phyloP scores from a whole-genome alignment of 2,329 filamentous ascomycete genomes.

The Trichoderma citrinoviride region DNA sequence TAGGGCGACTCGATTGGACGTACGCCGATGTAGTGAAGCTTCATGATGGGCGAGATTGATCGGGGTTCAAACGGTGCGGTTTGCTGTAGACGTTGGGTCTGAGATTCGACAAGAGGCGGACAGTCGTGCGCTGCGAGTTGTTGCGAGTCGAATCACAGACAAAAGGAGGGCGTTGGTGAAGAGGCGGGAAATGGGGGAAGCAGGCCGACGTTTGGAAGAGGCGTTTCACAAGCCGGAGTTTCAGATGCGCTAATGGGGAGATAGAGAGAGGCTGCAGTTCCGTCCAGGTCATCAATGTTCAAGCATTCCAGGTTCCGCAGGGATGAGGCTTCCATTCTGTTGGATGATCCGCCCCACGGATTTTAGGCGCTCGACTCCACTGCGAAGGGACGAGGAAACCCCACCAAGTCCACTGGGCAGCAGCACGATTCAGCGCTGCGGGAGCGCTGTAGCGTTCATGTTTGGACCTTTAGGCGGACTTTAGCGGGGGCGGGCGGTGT shows the following conservation, averaged over 20 bases:
- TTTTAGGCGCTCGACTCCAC: conserved; percentile 5
- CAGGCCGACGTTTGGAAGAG: background rate
- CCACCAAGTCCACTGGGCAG: background rate
- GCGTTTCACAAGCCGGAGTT: conserved; percentile 13
- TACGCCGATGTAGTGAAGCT: conserved; percentile 86
- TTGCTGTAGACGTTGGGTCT: background rate
- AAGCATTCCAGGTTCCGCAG: background rate
- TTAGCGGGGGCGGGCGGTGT: conserved; percentile 14
- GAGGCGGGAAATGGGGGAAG: background rate
- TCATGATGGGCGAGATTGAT: conserved; percentile 56
- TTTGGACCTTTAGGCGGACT: background rate
- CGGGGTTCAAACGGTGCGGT: background rate
- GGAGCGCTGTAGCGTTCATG: background rate
- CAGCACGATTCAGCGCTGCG: conserved; percentile 3
- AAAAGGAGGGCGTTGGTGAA: background rate
- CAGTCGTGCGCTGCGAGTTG: background rate
- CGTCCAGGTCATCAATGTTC: too few relatives aligned
- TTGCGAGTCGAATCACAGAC: background rate
- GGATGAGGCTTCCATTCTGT: background rate
- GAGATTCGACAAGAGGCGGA: background rate
- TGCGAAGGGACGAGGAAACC: background rate
- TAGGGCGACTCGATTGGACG: conserved; percentile 32
- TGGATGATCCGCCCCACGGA: conserved; percentile 9
- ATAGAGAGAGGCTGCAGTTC: too few relatives aligned
- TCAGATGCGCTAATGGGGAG: conserved; percentile 4